phyloP scores from a whole-genome alignment of 306 rosid species.

The cucumber (Cucumis sativus) region Cucumber_9930_V3 NC_026658.2:21844001-21844500 shows the following conservation, averaged over 20 bases:
- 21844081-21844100: not conserved
- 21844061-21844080: not conserved
- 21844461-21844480: not conserved
- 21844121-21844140: too few relatives aligned
- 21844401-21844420: not conserved
- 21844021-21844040: not conserved
- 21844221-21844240: constrained; percentile 91
- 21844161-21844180: not conserved
- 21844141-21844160: not conserved
- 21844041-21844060: not conserved
- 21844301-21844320: constrained; percentile 98
- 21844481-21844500: constrained; percentile 44
- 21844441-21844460: not conserved
- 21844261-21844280: constrained; percentile 86
- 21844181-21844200: not conserved
- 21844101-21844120: too few relatives aligned
- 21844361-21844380: not conserved
- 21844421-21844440: not conserved
- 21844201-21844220: constrained; percentile 70
- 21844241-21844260: constrained; percentile 91
- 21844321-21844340: constrained; percentile 85
- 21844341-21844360: constrained; percentile 27
- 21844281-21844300: constrained; percentile 86
- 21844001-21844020: not conserved
- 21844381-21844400: not conserved